Base-by-base conservation (phyloP, 441 rosid genomes). In the Raphanus hybrid region DNA sequence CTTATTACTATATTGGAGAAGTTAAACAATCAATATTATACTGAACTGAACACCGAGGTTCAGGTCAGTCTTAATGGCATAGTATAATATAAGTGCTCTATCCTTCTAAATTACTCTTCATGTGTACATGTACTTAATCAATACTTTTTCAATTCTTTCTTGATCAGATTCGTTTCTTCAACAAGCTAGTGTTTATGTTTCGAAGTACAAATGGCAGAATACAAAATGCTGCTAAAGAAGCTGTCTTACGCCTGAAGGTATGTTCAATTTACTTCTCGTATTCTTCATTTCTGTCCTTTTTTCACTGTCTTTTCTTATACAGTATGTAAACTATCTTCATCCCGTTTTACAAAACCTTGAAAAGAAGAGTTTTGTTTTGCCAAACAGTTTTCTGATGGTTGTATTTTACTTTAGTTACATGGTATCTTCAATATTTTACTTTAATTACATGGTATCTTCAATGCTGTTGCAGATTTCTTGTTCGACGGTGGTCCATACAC, bases 171-270 rank as follows among this genome's bases (percentile, higher is more conserved):
- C 79, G 78, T 69, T 74, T 96, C 65, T 89, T 94, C 80, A 82
- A 63, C 32, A 85, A 88, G 79, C 90, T 96, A 60, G 90, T 96
- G 69, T 60, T 81, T 70, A 66, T 94, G 84, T 88, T 83, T 80
- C 87, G 86, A 70, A 84, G 84, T 80, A 63, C 84, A 64, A 85
- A 82, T 81, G 92, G 85, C 67, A 84, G 82, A 73, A 80, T 96
- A 75, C 99, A 89, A 68, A 84, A 84, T 82, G 91, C 90, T 71
- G 84, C 92, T 76, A 87, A 90, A 78, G 97, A 88, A 55, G 94
- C 98, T 54, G 45, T 94, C 74, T 80, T 89, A 81, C 93, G 89
- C 45, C 80, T 96, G 82, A 87, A 92, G 80, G 99, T 96, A 72
- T 79, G 85, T 79, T 69, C 75, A 67, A 6, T 59, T 77, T 74